Conservation (phyloP, 371 early-diverging fungal genomes). For the Mortierella sp. region DNA sequence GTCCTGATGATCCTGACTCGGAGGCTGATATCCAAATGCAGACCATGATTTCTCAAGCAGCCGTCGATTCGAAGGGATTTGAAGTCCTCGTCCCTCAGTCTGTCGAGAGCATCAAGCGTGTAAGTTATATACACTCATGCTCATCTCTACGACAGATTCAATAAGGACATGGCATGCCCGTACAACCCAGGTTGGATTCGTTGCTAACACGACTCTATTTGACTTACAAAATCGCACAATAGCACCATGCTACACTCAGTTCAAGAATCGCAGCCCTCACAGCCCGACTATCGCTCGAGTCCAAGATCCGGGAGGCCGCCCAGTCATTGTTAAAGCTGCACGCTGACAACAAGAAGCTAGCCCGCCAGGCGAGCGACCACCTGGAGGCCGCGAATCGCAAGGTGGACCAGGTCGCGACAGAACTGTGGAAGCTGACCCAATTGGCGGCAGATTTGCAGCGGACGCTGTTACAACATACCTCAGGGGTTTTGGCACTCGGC, state of each 20-base stretch:
- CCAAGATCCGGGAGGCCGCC: slow-evolving; percentile 78
- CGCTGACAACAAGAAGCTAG: slow-evolving; percentile 62
- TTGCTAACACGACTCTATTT: neutral
- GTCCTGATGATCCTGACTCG: slow-evolving; percentile 57
- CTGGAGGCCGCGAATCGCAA: slow-evolving; percentile 72
- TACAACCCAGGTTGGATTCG: too few species aligned
- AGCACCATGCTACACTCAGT: slow-evolving; percentile 62
- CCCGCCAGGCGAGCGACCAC: slow-evolving; percentile 66
- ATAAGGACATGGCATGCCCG: too few species aligned
- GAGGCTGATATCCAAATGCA: slow-evolving; percentile 70
- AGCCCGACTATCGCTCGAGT: slow-evolving; percentile 72
- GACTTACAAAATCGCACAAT: neutral
- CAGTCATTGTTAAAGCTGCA: slow-evolving; percentile 67
- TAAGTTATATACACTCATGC: slow-evolving; percentile 20
- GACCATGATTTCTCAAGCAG: slow-evolving; percentile 70
- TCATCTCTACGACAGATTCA: too few species aligned
- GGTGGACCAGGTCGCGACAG: slow-evolving; percentile 77
- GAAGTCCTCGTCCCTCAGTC: slow-evolving; percentile 68
- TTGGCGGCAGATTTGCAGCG: slow-evolving; percentile 75
- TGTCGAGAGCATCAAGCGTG: slow-evolving; percentile 67
- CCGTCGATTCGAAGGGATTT: slow-evolving; percentile 72
- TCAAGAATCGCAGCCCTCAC: slow-evolving; percentile 63
- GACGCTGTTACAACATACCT: slow-evolving; percentile 77
- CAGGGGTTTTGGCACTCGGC: slow-evolving; percentile 70
- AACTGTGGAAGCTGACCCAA: slow-evolving; percentile 71